Conservation (phyloP, 163 green algal genomes). For the Trebouxia gelatinosa region DNA sequence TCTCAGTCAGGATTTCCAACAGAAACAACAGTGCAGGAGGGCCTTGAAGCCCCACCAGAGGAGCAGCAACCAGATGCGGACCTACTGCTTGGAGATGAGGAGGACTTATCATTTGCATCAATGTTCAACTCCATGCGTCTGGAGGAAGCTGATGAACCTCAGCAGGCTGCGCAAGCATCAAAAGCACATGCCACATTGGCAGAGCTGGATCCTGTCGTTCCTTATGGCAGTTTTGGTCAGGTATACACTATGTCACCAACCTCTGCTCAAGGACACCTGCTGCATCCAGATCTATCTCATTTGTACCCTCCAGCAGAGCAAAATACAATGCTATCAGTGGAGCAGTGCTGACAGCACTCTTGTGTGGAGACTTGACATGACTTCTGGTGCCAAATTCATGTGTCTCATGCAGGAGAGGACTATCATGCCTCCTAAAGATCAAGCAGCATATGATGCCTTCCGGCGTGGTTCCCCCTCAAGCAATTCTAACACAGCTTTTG, state of each 20-base stretch:
- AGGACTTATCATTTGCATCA: slow-evolving; percentile 53
- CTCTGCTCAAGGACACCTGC: not conserved
- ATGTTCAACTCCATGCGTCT: slow-evolving; percentile 50
- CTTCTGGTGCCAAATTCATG: too few relatives aligned
- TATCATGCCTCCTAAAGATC: slow-evolving; percentile 13
- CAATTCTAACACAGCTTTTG: not conserved
- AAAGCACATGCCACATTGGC: not conserved
- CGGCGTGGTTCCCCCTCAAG: not conserved
- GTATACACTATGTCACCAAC: not conserved
- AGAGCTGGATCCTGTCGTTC: not conserved
- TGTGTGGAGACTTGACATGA: too few relatives aligned
- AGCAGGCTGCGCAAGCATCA: not conserved
- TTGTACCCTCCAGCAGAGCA: too few relatives aligned
- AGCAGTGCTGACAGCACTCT: too few relatives aligned
- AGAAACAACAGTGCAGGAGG: slow-evolving; percentile 48
- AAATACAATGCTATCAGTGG: too few relatives aligned
- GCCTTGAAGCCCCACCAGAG: slow-evolving; percentile 62
- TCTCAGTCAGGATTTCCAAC: not conserved
- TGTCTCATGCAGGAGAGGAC: not conserved
- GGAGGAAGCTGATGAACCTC: slow-evolving; percentile 11
- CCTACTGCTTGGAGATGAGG: slow-evolving; percentile 35
- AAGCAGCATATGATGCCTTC: slow-evolving; percentile 19
- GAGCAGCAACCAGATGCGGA: slow-evolving; percentile 49
- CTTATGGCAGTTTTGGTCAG: slow-evolving; percentile 23
- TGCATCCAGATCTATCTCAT: too few relatives aligned